phyloP scores from a whole-genome alignment of 2,329 filamentous ascomycete genomes.

The Cercospora sojina region DNA sequence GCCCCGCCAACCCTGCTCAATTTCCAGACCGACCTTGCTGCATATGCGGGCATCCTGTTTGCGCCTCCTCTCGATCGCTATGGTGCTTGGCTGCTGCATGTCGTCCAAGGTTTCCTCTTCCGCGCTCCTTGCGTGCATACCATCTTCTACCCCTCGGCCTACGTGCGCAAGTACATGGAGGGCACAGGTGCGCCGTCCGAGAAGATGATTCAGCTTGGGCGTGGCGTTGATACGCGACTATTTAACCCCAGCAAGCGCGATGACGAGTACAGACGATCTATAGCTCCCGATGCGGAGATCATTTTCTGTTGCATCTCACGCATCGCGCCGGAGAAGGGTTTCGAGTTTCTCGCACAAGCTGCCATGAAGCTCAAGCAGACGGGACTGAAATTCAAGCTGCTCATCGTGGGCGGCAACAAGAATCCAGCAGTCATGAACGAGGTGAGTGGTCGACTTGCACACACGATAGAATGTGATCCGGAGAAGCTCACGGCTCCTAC shows the following conservation, averaged over 20 bases:
- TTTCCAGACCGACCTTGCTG: constrained; percentile 69
- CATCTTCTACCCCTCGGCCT: constrained; percentile 67
- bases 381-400: constrained; percentile 61
- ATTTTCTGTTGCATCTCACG: constrained; percentile 67
- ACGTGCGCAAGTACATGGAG: constrained; percentile 61
- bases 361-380: constrained; percentile 55
- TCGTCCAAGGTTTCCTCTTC: constrained; percentile 67
- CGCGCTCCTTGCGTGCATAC: constrained; percentile 60
- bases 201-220: constrained; percentile 61
- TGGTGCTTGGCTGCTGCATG: constrained; percentile 61
- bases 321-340: constrained; percentile 69
- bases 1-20: constrained; percentile 64
- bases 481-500: neutral
- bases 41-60: constrained; percentile 69
- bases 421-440: constrained; percentile 62
- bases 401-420: constrained; percentile 67
- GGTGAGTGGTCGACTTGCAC: neutral
- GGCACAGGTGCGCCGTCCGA: constrained; percentile 54
- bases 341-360: constrained; percentile 63
- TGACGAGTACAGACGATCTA: constrained; percentile 51
- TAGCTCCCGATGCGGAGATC: constrained; percentile 63
- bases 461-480: neutral
- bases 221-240: constrained; percentile 63
- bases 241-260: constrained; percentile 59
- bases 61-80: constrained; percentile 60